Percentiles rank a stretch among this genome's conserved stretches.
These are phyloP conservation scores for Periconia sp. DNA, from an alignment of 2,329 filamentous ascomycete genomes.

Conservation along the genomic window DNA sequence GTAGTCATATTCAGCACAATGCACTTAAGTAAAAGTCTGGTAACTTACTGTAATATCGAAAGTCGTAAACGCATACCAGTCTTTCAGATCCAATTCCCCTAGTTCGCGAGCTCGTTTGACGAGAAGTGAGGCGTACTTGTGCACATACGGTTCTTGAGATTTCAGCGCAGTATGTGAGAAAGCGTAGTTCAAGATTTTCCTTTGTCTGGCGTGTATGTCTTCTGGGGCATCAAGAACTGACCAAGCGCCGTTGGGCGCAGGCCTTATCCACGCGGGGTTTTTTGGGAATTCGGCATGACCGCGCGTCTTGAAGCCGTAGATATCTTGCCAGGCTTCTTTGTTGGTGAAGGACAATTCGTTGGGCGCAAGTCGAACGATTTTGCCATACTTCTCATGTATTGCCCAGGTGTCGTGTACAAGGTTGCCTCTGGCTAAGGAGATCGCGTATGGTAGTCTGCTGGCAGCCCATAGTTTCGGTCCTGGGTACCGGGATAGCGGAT, in stretches of 20 bases:
- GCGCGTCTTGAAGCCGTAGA: conserved; percentile 30
- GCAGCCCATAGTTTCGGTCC: conserved; percentile 22
- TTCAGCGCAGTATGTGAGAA: conserved; percentile 48
- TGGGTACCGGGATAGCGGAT: conserved; percentile 16
- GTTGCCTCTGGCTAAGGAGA: conserved; percentile 19
- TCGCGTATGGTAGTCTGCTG: conserved; percentile 39
- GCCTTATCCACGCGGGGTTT: conserved; percentile 14
- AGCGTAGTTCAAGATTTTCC: conserved; percentile 42
- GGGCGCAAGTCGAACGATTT: conserved; percentile 51
- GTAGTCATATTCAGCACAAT: conserved; percentile 7
- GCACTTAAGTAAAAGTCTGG: too few relatives aligned
- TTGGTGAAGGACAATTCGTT: conserved; percentile 51
- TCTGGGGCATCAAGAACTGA: conserved; percentile 16
- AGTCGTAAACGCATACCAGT: too few relatives aligned
- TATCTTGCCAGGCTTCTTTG: conserved; percentile 46
- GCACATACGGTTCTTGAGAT: conserved; percentile 43
- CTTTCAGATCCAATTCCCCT: too few relatives aligned
- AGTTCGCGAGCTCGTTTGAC: conserved; percentile 33
- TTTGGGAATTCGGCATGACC: conserved; percentile 8
- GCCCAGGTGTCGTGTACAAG: conserved; percentile 11
- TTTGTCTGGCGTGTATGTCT: conserved; percentile 21
- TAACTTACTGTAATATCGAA: too few relatives aligned
- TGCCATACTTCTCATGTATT: conserved; percentile 34
- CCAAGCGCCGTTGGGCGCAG: conserved; percentile 11
- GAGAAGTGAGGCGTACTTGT: conserved; percentile 39